Conservation (phyloP, 306 rosid species). For the Spatholobus suberectus region DNA sequence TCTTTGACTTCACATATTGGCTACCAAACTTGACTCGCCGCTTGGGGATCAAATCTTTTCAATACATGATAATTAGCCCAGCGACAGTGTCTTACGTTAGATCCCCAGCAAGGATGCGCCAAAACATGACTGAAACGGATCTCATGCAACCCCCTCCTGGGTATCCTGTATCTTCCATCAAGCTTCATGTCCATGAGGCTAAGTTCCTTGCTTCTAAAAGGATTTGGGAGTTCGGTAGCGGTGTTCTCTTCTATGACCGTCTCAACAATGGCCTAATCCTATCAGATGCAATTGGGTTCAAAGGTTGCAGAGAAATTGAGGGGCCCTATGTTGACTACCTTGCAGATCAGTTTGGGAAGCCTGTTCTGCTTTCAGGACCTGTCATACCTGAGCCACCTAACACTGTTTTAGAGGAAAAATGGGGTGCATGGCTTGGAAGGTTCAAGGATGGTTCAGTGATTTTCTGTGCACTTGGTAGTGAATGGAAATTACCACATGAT, state of each 20-base stretch:
- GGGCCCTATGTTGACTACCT: constrained; percentile 45
- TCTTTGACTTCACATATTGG: constrained; percentile 47
- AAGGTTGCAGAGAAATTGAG: constrained; percentile 45
- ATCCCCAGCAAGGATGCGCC: background rate
- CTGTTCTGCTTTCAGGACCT: constrained; percentile 46
- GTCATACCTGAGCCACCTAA: constrained; percentile 36
- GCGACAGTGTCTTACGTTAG: background rate
- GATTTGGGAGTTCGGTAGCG: constrained; percentile 38
- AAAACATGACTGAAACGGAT: constrained; percentile 8
- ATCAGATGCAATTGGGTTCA: constrained; percentile 48
- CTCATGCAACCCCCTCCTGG: constrained; percentile 37
- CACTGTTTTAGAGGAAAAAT: constrained; percentile 27
- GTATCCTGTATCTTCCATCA: constrained; percentile 36
- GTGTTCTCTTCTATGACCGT: constrained; percentile 37
- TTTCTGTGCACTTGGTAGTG: constrained; percentile 47
- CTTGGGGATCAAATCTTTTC: constrained; percentile 37
- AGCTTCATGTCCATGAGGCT: constrained; percentile 36
- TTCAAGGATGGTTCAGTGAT: constrained; percentile 28
- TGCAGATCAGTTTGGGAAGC: constrained; percentile 5
- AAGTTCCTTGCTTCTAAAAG: background rate
- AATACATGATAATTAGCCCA: background rate
- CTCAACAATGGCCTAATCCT: background rate
- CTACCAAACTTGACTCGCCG: constrained; percentile 35
- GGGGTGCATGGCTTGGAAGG: constrained; percentile 35
- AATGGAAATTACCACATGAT: background rate